phyloP scores from a whole-genome alignment of 768 basidiomycete species.

The Podaxis sp. region DNA sequence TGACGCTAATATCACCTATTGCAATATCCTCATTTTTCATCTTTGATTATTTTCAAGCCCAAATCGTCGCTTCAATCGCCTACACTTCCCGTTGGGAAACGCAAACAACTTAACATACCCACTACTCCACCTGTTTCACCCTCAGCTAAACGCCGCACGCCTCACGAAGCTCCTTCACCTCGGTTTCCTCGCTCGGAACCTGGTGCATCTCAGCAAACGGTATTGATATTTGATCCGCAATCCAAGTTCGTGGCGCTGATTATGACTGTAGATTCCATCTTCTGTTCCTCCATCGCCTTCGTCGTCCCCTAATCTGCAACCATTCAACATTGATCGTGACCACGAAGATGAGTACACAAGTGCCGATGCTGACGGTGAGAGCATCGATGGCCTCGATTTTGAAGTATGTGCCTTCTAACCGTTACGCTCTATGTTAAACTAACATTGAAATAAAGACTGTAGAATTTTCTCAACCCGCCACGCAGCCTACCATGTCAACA shows the following conservation, averaged over 20 bases:
- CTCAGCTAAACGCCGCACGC: not conserved
- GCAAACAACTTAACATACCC: not conserved
- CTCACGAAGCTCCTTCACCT: not conserved
- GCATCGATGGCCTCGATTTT: not conserved
- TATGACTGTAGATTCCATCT: not conserved
- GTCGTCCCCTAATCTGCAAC: not conserved
- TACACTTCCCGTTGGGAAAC: not conserved
- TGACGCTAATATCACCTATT: not conserved
- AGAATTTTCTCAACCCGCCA: not conserved
- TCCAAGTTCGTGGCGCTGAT: not conserved
- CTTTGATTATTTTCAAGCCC: not conserved
- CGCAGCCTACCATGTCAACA: too few species aligned
- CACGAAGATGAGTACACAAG: not conserved
- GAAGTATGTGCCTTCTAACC: not conserved
- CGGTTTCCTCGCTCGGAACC: not conserved
- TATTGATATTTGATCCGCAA: not conserved
- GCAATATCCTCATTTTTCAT: not conserved
- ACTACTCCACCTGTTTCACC: not conserved
- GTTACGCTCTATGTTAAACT: too few species aligned
- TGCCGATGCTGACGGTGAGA: constrained; percentile 7
- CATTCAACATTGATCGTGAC: not conserved
- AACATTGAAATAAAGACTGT: not conserved
- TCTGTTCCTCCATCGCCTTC: not conserved
- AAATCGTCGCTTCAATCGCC: not conserved
- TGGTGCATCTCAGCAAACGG: not conserved